Base-by-base conservation (phyloP, 306 rosid genomes). In the Hylodesmum podocarpum region DNA sequence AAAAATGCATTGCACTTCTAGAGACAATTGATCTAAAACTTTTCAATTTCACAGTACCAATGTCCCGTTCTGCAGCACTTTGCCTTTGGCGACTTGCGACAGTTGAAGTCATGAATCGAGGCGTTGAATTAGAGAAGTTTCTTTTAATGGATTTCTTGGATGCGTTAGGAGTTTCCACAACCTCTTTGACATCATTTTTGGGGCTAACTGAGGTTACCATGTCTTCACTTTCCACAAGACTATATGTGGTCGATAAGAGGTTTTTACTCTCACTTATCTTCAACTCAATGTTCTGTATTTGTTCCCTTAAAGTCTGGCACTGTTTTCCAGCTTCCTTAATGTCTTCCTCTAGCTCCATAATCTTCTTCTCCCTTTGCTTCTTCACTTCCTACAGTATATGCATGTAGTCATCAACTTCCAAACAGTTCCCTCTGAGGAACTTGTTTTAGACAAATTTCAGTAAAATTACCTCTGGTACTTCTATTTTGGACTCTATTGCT, bases 71-170 rank as follows among this genome's bases (percentile, higher is more conserved):
- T 9, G 86, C 81, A 34, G 86, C 84, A 67, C 85, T 84, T 72
- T 89, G 81, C 78, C 97, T 92, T 50, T 87, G 95, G 49, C 98
- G 95, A 86, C 98, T 94, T 64, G 98, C 97, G 58, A 72, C 91
- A 2, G 98, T 94, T 18, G 98, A 88, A 67, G 86, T 94, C 98
- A 94, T 94, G 90, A 94, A 94, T 77, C 95, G 93, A 64, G 97
- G 98, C 87, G 78, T 65, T 12, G 93, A 94, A 74, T 67, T 86
- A 3, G 87, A 77, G 43, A 54, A 62, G 43, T 31, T 85, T 73
- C 57, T 76, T 78, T 69, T 82, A 8, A 40, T 76, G 73, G 71
- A 27, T 75, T 86, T 85, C 71, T 83, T 84, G 2, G 84, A 66
- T 74, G 77, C 76, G 82, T 72, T 82, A 2, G 87, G 88, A 12